A percentile compares a stretch with the other conserved stretches of the same genome.
These are phyloP conservation scores for Backusella parvicylindrica DNA, from an alignment of 192 early-diverging fungal species.

Conservation along the genomic window DNA sequence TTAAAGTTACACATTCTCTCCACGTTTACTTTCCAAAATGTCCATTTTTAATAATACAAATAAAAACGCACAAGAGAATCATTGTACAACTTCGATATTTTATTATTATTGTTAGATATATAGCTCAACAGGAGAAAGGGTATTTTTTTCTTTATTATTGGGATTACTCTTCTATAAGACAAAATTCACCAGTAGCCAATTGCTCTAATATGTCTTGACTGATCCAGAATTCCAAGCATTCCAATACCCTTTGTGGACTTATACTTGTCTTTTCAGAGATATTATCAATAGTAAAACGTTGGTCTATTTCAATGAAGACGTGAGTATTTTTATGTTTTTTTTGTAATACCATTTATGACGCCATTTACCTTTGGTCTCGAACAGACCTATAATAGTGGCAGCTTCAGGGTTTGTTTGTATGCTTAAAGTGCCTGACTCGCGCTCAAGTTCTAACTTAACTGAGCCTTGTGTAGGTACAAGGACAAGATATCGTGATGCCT, in stretches of 20 bases:
- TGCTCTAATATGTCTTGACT: background rate
- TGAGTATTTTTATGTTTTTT: too few species aligned
- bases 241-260: background rate
- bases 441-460: constrained; percentile 16
- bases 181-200: background rate
- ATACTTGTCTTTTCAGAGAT: background rate
- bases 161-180: background rate
- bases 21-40: background rate
- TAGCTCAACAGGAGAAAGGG: background rate
- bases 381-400: constrained; percentile 9
- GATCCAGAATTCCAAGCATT: constrained; percentile 15
- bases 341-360: background rate
- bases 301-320: background rate
- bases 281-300: background rate
- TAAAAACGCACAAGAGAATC: background rate
- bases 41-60: background rate
- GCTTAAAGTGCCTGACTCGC: background rate
- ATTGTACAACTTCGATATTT: background rate
- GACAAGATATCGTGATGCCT: background rate
- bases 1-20: background rate
- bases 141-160: background rate
- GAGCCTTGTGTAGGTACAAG: constrained; percentile 13
- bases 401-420: background rate
- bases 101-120: too few species aligned
- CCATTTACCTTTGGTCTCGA: constrained; percentile 18